Evolutionary conservation across 768 basidiomycete genomes (phyloP), one percentile per base, ranked within the genome.

Genomic region (Tephrocybe sp.): DNA sequence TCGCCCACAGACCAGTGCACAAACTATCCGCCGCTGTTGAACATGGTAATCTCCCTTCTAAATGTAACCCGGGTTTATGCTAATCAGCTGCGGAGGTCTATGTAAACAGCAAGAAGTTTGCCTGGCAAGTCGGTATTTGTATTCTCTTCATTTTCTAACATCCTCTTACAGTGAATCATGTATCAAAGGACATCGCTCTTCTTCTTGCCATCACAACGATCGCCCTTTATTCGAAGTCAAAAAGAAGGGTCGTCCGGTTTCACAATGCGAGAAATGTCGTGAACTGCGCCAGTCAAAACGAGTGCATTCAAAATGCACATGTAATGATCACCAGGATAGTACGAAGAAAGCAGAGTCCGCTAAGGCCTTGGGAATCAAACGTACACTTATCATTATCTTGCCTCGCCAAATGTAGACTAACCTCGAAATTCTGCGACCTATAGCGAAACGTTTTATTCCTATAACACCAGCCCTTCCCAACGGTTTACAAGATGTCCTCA

Each of bases 161-260:
- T 33, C 45, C 17, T 30, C 14, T 32, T 35, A 31, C 60, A 94
- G 93, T 68, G 89, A 88, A 73, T 87, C 91, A 11, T 97, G 94
- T 68, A 94, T 95, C 65, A 94, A 94, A 70, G 94, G 94, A 0
- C 93, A 97, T 62, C 84, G 94, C 47, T 94, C 93, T 11, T 92
- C 92, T 2, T 83, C 83, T 12, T 97, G 94, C 66, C 79, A 80
- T 42, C 94, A 97, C 64, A 83, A 83, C 26, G 89, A 92, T 59
- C 77, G 94, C 16, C 92, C 92, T 4, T 75, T 97, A n/a, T 93
- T 90, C 55, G 91, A 95, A 66, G 85, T 96, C 52, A 91, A 93
- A 76, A 90, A 88, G 74, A 94, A 96, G 65, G 94, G 94, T 2
- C 79, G 94, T 6, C 94, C 94, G 0, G 81, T 92, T 13, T 92